Base-by-base conservation (phyloP, 352 stramenopile species). In the Phytophthora litchii region DNA sequence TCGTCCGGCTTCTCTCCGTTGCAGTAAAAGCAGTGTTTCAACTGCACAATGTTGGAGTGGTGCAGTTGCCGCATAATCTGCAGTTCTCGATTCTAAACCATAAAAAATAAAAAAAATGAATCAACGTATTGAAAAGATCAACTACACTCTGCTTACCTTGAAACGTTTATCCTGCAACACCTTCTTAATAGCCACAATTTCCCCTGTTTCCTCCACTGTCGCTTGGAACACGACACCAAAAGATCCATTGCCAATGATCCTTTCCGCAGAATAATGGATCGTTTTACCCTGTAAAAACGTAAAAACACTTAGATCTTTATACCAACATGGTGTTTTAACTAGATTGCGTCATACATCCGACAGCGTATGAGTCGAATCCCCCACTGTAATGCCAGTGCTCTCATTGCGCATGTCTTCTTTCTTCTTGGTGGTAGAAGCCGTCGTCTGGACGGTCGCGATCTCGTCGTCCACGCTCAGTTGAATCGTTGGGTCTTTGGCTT, bases 121-220 rank as follows among this genome's bases (percentile, higher is more conserved):
- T 3, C 68, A 38, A 8, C 29, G 7, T 7, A 34, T 2, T 34
- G 7, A 12, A 23, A 36, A 51, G 48, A 37, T 34, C 4, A n/a
- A 3, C 0, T 10, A n/a, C n/a, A 27, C 23, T 5, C 23, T 1
- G 14, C 60, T 2, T 23, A 95, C 87, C 80, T 99, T 99, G 76
- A 99, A 99, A 35, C 97, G 86, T 70, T 99, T 99, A 76, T 99
- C 97, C 67, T 99, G 97, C 21, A 99, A 86, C 62, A 99, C 97
- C 74, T 99, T 99, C 80, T 99, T 99, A 67, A 99, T 99, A 9
- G 98, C 98, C 3, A 99, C 98, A 44, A 99, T 93, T 72, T 99
- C 94, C 4, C 95, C 92, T 11, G 96, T 99, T 64, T 99, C 96
- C 48, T 98, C 94, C 12, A 99, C 93, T 11, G 86, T 91, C 7